Percentiles rank a stretch among this genome's conserved stretches.
Evolutionary conservation across 768 basidiomycete species (phyloP).

Genomic region (Boletus vermiculosoides): DNA sequence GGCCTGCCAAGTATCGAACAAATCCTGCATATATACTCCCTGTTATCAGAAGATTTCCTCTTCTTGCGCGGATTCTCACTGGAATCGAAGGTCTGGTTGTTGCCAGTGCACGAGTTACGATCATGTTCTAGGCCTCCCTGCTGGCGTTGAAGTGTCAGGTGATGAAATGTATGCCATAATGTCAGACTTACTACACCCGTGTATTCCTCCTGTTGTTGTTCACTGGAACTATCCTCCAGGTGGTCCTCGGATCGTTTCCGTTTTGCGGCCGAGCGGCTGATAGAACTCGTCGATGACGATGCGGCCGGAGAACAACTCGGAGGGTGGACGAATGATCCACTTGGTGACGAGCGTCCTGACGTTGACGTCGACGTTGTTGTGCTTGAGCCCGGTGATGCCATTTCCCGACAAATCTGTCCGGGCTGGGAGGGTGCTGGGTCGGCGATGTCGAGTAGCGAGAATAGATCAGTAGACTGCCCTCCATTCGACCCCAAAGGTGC

Average conservation of each 20-base stretch:
- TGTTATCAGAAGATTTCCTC: not conserved
- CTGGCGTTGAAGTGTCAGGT: not conserved
- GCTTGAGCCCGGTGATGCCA: not conserved
- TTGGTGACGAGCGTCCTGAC: not conserved
- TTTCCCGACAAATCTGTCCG: not conserved
- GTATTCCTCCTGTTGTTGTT: not conserved
- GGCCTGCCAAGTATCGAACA: not conserved
- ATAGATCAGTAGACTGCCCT: not conserved
- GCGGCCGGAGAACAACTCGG: not conserved
- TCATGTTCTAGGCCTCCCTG: not conserved
- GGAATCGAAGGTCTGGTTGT: not conserved
- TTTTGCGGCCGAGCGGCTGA: not conserved
- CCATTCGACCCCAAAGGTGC: too few relatives aligned
- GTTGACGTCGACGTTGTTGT: not conserved
- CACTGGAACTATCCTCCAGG: not conserved
- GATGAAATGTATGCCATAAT: not conserved
- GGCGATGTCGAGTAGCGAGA: not conserved
- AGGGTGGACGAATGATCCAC: too few relatives aligned
- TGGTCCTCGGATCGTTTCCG: too few relatives aligned
- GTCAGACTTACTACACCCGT: not conserved
- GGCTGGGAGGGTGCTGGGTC: not conserved
- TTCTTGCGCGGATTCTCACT: not conserved
- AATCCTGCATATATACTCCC: not conserved
- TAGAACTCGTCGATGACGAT: not conserved
- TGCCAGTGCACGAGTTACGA: not conserved